Conservation (phyloP, 768 basidiomycete species). For the Rossbeevera mucosa region DNA sequence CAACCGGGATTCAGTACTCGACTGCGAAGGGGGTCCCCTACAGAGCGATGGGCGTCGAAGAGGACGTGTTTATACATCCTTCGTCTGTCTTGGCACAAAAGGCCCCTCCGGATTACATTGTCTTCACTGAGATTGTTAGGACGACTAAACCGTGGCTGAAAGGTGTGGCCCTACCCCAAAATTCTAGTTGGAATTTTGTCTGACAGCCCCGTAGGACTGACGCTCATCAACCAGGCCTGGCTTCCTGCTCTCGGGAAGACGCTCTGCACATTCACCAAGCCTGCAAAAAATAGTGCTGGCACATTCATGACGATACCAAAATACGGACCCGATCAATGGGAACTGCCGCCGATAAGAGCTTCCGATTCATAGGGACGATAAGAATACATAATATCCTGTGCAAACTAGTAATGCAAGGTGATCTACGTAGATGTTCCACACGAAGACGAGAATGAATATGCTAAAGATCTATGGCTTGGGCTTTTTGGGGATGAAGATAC, state of each 20-base stretch:
- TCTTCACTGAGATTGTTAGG: conserved; percentile 78
- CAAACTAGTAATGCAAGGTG: conserved; percentile 6
- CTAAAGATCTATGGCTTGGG: conserved; percentile 24
- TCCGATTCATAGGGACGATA: conserved; percentile 15
- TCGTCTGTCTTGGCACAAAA: conserved; percentile 69
- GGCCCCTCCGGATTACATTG: conserved; percentile 80
- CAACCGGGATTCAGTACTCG: conserved; percentile 62
- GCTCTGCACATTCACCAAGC: conserved; percentile 87
- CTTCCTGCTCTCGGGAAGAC: conserved; percentile 73
- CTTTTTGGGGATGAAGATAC: conserved; percentile 64
- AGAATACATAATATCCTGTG: conserved; percentile 14
- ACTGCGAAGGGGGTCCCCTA: conserved; percentile 82
- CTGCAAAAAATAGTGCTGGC: conserved; percentile 63
- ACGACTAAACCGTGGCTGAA: conserved; percentile 76
- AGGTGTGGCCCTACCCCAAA: conserved; percentile 41
- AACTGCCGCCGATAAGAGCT: conserved; percentile 60
- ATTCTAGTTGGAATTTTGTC: neutral
- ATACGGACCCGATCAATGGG: conserved; percentile 85
- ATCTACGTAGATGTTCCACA: conserved; percentile 4
- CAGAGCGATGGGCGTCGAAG: conserved; percentile 67
- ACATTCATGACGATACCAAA: conserved; percentile 72
- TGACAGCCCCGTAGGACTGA: conserved; percentile 51
- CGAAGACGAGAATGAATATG: neutral
- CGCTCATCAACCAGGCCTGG: conserved; percentile 86
- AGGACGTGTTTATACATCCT: conserved; percentile 91